Conservation (phyloP, 148 eudicot genomes). For the Vaccinium vitisidaea region DNA sequence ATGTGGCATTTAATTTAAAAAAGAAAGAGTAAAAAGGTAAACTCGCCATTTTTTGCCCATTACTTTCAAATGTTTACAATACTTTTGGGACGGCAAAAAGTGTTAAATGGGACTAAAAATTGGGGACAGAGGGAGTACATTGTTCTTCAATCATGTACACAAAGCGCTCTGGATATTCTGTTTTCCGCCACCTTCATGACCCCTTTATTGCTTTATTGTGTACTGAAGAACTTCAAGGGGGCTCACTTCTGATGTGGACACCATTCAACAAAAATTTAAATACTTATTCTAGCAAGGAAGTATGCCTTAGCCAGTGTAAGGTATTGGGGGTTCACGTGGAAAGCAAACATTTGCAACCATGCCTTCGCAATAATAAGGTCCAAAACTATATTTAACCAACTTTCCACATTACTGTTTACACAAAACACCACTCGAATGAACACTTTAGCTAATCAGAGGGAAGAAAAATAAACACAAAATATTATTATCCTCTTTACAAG, state of each 20-base stretch:
- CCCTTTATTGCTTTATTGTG: background rate
- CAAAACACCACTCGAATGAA: background rate
- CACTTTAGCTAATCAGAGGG: conserved; percentile 1
- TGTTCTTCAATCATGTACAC: background rate
- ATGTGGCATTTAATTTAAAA: too few relatives aligned
- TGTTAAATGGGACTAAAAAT: too few relatives aligned
- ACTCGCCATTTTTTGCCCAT: too few relatives aligned
- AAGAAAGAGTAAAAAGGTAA: too few relatives aligned
- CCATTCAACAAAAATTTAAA: background rate
- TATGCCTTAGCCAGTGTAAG: background rate
- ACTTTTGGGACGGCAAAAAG: too few relatives aligned
- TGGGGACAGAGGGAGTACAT: background rate
- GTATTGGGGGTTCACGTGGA: background rate
- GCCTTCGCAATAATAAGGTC: background rate
- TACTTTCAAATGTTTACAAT: too few relatives aligned
- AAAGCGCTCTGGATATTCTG: background rate
- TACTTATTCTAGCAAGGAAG: background rate
- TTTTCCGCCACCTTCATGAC: background rate
- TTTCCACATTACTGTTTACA: background rate
- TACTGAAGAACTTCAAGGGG: background rate
- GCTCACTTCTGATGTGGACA: background rate
- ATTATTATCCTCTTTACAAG: background rate
- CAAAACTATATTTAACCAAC: background rate
- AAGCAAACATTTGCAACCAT: background rate
- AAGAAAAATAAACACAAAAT: background rate